A percentile compares a stretch with the other conserved stretches of the same genome.
Evolutionary conservation across 331 rosid species (phyloP).

Genomic region (Cucumis variabilis): DNA sequence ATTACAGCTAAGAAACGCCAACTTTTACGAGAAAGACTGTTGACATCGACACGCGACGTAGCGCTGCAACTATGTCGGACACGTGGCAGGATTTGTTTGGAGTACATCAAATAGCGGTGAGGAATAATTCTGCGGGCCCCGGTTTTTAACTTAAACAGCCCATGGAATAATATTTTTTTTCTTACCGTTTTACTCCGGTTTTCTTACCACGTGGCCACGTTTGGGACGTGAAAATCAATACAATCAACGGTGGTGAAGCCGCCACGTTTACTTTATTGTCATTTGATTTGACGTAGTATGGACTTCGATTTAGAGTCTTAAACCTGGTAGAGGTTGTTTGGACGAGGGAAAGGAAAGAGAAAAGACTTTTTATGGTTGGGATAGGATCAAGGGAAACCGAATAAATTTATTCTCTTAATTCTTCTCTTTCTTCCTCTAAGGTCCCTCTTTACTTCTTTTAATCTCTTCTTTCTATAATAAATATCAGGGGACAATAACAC

Average conservation of each 20-base stretch:
- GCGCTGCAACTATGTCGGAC: neutral
- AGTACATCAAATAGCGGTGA: neutral
- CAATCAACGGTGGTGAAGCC: neutral
- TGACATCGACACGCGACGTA: neutral
- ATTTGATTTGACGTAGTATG: no score
- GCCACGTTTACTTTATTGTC: neutral
- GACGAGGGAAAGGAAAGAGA: no score
- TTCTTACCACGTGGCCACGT: neutral
- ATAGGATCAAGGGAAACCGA: no score
- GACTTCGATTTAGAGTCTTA: no score
- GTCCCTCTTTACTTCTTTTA: no score
- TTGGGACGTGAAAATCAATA: neutral
- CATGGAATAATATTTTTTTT: neutral
- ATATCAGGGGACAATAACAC: no score
- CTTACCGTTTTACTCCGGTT: neutral
- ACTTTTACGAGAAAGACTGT: neutral
- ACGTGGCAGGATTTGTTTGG: neutral
- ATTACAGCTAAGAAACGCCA: neutral
- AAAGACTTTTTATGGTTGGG: no score
- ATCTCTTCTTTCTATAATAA: no score
- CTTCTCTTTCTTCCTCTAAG: no score
- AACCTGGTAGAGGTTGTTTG: no score
- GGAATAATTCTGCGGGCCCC: neutral
- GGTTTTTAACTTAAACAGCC: neutral
- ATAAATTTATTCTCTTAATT: no score